Percentiles rank a stretch among this genome's conserved stretches.
Evolutionary conservation across 768 basidiomycete species (phyloP).

Genomic region (Boletus rubroflammeus): DNA sequence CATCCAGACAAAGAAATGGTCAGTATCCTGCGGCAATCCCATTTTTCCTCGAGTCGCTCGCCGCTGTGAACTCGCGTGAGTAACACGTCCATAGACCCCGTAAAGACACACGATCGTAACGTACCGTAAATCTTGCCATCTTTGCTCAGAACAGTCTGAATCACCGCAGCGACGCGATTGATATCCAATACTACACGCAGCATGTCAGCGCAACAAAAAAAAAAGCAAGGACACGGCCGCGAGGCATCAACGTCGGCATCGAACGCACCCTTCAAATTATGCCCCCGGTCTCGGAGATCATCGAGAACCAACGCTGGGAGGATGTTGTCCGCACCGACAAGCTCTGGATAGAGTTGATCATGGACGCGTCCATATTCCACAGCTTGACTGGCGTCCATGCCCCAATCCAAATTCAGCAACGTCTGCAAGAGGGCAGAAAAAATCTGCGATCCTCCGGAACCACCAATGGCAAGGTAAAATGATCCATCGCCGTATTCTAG

Average conservation of each 20-base stretch:
- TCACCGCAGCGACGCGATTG: constrained; percentile 68
- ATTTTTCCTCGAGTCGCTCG: constrained; percentile 89
- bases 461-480: constrained; percentile 73
- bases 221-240: neutral
- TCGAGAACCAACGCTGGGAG: constrained; percentile 57
- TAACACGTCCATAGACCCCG: neutral
- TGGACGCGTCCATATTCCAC: constrained; percentile 86
- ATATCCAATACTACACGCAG: constrained; percentile 52
- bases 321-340: constrained; percentile 57
- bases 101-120: constrained; percentile 18
- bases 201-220: neutral
- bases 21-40: constrained; percentile 88
- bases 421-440: constrained; percentile 78
- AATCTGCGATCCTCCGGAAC: constrained; percentile 85
- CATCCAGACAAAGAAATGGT: neutral
- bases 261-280: constrained; percentile 61
- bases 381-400: constrained; percentile 71
- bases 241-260: neutral
- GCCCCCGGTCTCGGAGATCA: constrained; percentile 57
- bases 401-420: constrained; percentile 72
- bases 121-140: constrained; percentile 63
- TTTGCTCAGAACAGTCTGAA: constrained; percentile 57
- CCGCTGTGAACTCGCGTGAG: constrained; percentile 44
- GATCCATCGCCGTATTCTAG: constrained; percentile 73
- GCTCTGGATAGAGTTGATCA: constrained; percentile 74